Conservation (phyloP, 257 asterid species). For the Nemophila menziesii region DNA sequence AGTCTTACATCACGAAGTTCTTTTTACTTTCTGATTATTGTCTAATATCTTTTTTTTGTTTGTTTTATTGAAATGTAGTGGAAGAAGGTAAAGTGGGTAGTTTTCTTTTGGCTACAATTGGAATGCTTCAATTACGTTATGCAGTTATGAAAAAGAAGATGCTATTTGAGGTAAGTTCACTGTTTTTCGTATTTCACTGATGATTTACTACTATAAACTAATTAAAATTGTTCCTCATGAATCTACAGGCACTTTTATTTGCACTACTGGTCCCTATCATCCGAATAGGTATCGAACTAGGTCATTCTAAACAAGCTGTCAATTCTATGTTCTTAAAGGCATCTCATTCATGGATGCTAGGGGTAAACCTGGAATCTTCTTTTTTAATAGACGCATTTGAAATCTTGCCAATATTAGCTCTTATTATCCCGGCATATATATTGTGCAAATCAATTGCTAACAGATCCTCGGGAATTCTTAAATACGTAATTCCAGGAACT, state of each 20-base stretch:
- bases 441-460: slow-evolving; percentile 38
- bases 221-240: background rate
- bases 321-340: slow-evolving; percentile 35
- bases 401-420: slow-evolving; percentile 46
- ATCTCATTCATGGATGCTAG: slow-evolving; percentile 43
- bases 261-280: slow-evolving; percentile 65
- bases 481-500: slow-evolving; percentile 45
- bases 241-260: slow-evolving; percentile 53
- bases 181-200: background rate
- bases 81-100: slow-evolving; percentile 93
- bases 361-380: slow-evolving; percentile 33
- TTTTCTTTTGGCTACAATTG: slow-evolving; percentile 88
- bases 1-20: slow-evolving; percentile 22
- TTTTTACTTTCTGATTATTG: slow-evolving; percentile 8
- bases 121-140: slow-evolving; percentile 52
- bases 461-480: slow-evolving; percentile 37
- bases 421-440: slow-evolving; percentile 41
- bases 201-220: background rate
- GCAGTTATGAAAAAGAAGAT: slow-evolving; percentile 45
- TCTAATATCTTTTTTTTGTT: slow-evolving; percentile 11
- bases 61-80: slow-evolving; percentile 40
- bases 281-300: slow-evolving; percentile 66
- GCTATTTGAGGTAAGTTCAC: slow-evolving; percentile 48
- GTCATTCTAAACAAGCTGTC: slow-evolving; percentile 41
- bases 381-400: slow-evolving; percentile 44